Conservation (phyloP, 1,139 yeast species). For the Fermentozyma sake region DNA sequence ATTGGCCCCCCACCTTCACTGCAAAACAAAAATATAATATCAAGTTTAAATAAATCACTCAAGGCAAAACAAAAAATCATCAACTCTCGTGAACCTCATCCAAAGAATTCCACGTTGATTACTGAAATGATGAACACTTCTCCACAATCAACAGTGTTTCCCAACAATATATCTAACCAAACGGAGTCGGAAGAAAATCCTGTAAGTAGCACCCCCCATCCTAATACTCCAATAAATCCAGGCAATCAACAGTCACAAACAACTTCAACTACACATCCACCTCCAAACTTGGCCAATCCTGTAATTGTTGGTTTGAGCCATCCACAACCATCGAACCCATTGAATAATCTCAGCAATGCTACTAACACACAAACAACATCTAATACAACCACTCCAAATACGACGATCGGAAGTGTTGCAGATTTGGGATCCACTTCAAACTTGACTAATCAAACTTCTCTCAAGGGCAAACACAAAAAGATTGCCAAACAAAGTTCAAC, state of each 20-base stretch:
- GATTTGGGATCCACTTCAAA: too few relatives aligned
- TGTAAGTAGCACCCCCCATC: slow-evolving; percentile 1
- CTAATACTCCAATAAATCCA: slow-evolving; percentile 1
- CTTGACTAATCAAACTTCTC: too few relatives aligned
- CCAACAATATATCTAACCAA: slow-evolving; percentile 12
- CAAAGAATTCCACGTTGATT: slow-evolving; percentile 30
- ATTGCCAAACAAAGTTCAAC: slow-evolving; percentile 33
- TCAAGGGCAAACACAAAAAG: slow-evolving; percentile 10
- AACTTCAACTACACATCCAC: too few relatives aligned
- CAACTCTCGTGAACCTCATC: slow-evolving; percentile 33
- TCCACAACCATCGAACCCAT: too few relatives aligned
- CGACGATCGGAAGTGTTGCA: too few relatives aligned
- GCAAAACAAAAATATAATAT: slow-evolving; percentile 27
- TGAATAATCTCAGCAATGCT: too few relatives aligned
- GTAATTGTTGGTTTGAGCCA: too few relatives aligned
- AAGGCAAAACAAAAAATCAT: slow-evolving; percentile 41
- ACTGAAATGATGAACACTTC: slow-evolving; percentile 34
- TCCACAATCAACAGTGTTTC: slow-evolving; percentile 26
- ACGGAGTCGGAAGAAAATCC: neutral
- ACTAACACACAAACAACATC: too few relatives aligned
- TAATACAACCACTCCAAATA: too few relatives aligned
- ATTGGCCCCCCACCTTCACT: slow-evolving; percentile 6
- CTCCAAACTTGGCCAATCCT: too few relatives aligned
- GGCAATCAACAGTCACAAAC: too few relatives aligned
- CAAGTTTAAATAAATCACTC: slow-evolving; percentile 36